Evolutionary conservation across 106 monocot species (phyloP).

Genomic region (Platanthera guangdongensis): DNA sequence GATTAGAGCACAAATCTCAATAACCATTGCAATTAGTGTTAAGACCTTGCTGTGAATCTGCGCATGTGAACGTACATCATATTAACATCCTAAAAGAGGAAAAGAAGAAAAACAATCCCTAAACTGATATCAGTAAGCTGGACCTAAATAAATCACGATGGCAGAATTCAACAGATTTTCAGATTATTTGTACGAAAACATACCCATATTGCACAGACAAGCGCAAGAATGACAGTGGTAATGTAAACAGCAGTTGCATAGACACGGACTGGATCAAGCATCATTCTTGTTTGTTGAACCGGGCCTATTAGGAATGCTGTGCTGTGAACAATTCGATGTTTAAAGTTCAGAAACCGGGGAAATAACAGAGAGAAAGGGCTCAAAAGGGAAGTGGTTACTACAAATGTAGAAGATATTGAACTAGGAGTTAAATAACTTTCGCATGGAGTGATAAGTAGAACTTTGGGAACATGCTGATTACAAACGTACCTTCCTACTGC

Average conservation of each 20-base stretch:
- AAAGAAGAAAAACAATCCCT: neutral
- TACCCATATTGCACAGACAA: constrained; percentile 80
- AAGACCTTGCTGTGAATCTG: constrained; percentile 90
- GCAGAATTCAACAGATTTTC: neutral
- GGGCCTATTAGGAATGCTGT: constrained; percentile 82
- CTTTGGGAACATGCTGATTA: neutral
- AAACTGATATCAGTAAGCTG: neutral
- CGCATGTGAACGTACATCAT: neutral
- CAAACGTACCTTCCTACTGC: constrained; percentile 81
- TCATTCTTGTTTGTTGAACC: constrained; percentile 73
- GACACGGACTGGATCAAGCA: constrained; percentile 87
- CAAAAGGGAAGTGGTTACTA: neutral
- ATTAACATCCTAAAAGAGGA: too few relatives aligned
- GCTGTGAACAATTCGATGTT: constrained; percentile 55
- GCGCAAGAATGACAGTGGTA: constrained; percentile 69
- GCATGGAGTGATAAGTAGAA: neutral
- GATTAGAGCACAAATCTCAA: constrained; percentile 74
- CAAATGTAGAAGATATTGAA: neutral
- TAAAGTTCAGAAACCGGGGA: neutral
- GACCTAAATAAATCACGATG: neutral
- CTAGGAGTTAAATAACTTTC: neutral
- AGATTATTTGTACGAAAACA: constrained; percentile 4
- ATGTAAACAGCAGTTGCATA: constrained; percentile 71
- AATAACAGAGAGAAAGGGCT: neutral
- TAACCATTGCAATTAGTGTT: constrained; percentile 72